Conservation (phyloP, 768 basidiomycete genomes). For the Gymnopilus junonius region DNA sequence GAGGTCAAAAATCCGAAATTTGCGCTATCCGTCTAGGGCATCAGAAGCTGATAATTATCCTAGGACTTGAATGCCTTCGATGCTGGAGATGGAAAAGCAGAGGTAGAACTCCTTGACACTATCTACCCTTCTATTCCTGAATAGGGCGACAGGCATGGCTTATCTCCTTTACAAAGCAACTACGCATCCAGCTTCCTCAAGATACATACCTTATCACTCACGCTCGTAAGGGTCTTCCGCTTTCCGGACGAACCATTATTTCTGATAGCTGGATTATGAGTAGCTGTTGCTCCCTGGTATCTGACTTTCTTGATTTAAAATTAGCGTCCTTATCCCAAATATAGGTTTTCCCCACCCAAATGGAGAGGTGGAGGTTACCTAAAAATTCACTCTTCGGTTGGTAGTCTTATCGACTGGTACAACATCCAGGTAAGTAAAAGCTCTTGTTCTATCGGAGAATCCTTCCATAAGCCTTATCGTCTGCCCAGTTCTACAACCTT, state of each 20-base stretch:
- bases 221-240: conserved; percentile 45
- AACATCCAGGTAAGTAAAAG: conserved; percentile 49
- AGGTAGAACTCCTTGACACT: conserved; percentile 33
- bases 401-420: conserved; percentile 68
- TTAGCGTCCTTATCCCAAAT: conserved; percentile 1
- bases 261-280: conserved; percentile 9
- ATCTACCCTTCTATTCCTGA: background rate
- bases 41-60: background rate
- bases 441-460: background rate
- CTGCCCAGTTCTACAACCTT: conserved; percentile 49
- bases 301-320: background rate
- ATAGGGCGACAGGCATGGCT: conserved; percentile 47
- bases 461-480: conserved; percentile 8
- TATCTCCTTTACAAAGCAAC: conserved; percentile 54
- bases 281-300: conserved; percentile 56
- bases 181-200: conserved; percentile 51
- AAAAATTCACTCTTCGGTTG: conserved; percentile 54
- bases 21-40: background rate
- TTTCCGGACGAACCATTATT: background rate
- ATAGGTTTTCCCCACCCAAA: conserved; percentile 45
- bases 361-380: conserved; percentile 60
- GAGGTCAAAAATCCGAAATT: conserved; percentile 39
- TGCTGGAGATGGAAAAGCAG: conserved; percentile 53
- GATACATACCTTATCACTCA: conserved; percentile 57
- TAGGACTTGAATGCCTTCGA: conserved; percentile 69